Evolutionary conservation across 768 basidiomycete species (phyloP), one percentile per base, ranked within the genome.

Genomic region (Boletus subparvulus): DNA sequence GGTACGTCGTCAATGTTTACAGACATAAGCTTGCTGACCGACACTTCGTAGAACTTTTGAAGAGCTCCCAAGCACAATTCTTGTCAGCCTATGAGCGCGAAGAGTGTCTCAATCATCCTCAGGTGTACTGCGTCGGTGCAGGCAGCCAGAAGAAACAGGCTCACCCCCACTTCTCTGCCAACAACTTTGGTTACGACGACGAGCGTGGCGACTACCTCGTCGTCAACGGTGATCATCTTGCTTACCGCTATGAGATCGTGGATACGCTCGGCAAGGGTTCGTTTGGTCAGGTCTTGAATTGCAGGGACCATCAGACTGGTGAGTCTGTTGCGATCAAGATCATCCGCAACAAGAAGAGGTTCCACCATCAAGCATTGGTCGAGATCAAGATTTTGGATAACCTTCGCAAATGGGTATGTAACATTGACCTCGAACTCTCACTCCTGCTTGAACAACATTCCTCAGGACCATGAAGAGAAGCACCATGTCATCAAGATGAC

Each of bases 311-410:
- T 69, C 86, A 85, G 66, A 94, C 94, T 13, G 97, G 97, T 11
- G 84, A 91, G 65, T 94, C 93, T n/a, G 92, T 98, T 11, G 97
- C 97, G 17, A 87, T 99, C 77, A 99, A 99, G 80, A 98, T 99
- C 60, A 98, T 99, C 65, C 86, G 97, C 40, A 98, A 98, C 78
- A 98, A 98, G 80, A 98, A 98, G 74, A 83, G 97, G 47, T 98
- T 98, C 78, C 95, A 98, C 71, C 92, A 96, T 65, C 97, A 98
- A 72, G 97, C 96, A 1, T 73, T 98, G 43, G 95, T 98, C n/a
- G 97, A 98, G 76, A 96, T 98, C 75, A 98, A 98, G 75, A 98
- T 99, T 55, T 77, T 99, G 60, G 94, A 98, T 64, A 98, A 92
- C 70, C 79, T 98, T 63, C 85, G 91, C 32, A 94, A 95, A 90